Percentiles rank a stretch among this genome's conserved stretches.
Evolutionary conservation across 305 asterid species (phyloP).

Genomic region (Euphrasia arctica): DNA sequence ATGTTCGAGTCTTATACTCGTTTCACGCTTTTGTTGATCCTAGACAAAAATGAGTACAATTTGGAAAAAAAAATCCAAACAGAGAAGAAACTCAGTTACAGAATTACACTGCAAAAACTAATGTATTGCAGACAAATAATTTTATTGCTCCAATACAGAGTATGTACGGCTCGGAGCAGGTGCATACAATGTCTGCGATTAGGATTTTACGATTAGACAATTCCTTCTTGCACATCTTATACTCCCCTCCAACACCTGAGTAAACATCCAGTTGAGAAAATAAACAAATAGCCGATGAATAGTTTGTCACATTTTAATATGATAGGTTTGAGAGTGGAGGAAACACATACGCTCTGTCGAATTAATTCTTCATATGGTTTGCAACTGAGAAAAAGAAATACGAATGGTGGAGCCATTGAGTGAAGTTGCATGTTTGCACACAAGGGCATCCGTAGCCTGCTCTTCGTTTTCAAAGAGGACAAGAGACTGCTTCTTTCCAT

Average conservation of each 20-base stretch:
- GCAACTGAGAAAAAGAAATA: conserved; percentile 96
- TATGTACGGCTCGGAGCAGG: neutral
- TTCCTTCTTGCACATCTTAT: neutral
- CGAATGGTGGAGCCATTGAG: conserved; percentile 85
- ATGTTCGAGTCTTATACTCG: neutral
- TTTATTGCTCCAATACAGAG: neutral
- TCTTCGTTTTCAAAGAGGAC: conserved; percentile 86
- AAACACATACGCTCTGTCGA: neutral
- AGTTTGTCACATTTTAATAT: neutral
- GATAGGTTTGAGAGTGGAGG: neutral
- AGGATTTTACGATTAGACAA: neutral
- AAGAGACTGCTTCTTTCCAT: conserved; percentile 96
- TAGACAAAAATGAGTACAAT: neutral
- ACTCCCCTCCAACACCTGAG: neutral
- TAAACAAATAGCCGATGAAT: neutral
- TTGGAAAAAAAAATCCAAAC: neutral
- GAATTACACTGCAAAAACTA: neutral
- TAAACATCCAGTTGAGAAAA: neutral
- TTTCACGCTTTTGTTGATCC: neutral
- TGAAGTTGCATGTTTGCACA: conserved; percentile 94
- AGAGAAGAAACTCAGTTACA: neutral
- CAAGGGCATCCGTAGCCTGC: conserved; percentile 96
- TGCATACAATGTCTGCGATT: neutral
- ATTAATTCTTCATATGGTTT: conserved; percentile 51
- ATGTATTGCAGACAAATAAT: conserved; percentile 1